Percentiles rank a stretch among this genome's conserved stretches.
Conservation (phyloP, 441 rosid species). For the Adansonia gregorii region DNA sequence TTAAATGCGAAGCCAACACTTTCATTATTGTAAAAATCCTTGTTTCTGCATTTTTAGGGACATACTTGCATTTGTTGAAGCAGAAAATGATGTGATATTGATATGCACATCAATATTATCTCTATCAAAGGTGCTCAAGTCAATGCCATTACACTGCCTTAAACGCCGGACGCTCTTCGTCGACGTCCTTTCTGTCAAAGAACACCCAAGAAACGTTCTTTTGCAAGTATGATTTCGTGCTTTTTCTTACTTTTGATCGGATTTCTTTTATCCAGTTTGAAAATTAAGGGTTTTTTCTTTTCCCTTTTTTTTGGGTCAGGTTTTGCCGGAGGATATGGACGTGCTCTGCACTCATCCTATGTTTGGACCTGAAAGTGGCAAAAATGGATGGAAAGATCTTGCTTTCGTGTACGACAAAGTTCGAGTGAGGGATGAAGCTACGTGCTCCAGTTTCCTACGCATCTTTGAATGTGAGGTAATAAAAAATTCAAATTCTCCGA, state of each 20-base stretch:
- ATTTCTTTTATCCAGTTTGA: neutral
- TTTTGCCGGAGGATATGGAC: conserved; percentile 54
- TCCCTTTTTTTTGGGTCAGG: conserved; percentile 32
- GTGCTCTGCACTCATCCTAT: conserved; percentile 68
- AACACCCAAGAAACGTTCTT: conserved; percentile 50
- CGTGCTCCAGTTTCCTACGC: conserved; percentile 50
- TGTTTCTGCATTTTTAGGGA: conserved; percentile 36
- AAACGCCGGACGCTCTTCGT: conserved; percentile 46
- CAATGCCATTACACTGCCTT: conserved; percentile 47
- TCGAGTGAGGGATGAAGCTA: conserved; percentile 43
- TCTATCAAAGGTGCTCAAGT: conserved; percentile 38
- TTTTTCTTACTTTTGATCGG: neutral
- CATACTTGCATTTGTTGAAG: conserved; percentile 39
- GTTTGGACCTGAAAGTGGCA: conserved; percentile 75
- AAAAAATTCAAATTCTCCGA: neutral
- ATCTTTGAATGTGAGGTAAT: conserved; percentile 55
- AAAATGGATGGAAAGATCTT: conserved; percentile 52
- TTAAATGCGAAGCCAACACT: neutral
- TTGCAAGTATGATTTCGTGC: conserved; percentile 34
- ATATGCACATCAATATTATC: conserved; percentile 59
- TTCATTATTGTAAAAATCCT: neutral
- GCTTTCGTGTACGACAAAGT: conserved; percentile 54
- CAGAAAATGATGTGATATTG: conserved; percentile 51
- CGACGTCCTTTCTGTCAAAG: conserved; percentile 69
- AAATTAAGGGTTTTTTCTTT: neutral